Conservation (phyloP, 2,329 filamentous ascomycete genomes). For the Aspergillus hiratsukae region DNA sequence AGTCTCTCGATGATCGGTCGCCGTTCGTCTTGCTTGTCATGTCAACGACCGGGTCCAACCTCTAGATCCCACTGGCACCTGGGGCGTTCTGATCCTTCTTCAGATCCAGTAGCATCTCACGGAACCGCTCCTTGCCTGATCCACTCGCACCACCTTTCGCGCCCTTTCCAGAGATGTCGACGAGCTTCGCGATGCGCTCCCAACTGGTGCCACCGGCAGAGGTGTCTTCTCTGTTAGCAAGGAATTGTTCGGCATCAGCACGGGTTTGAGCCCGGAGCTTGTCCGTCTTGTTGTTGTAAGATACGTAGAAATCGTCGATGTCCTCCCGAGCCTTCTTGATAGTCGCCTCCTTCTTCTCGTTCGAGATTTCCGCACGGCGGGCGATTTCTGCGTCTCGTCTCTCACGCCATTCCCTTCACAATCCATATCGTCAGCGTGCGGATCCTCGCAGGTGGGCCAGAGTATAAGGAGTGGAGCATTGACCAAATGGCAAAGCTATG, state of each 20-base stretch:
- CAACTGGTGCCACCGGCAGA: conserved; percentile 93
- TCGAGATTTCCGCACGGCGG: conserved; percentile 80
- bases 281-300: conserved; percentile 97
- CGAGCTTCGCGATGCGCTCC: conserved; percentile 95
- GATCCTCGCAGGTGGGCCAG: not conserved
- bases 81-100: conserved; percentile 89
- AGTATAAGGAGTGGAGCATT: not conserved
- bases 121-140: conserved; percentile 93
- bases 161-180: conserved; percentile 95
- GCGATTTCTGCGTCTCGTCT: conserved; percentile 76
- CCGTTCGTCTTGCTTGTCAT: not conserved
- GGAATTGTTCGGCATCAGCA: conserved; percentile 89
- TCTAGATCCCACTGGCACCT: conserved; percentile 49
- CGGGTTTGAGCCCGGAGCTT: conserved; percentile 84
- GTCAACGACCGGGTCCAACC: not conserved
- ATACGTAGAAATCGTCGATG: conserved; percentile 99
- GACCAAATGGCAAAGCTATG: not conserved
- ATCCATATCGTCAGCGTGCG: conserved; percentile 1
- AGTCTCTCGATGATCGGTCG: not conserved
- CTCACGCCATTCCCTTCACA: conserved; percentile 73
- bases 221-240: conserved; percentile 84
- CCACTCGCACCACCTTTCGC: conserved; percentile 78
- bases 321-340: conserved; percentile 85
- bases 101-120: conserved; percentile 79
- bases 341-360: conserved; percentile 76